Base-by-base conservation (phyloP, 768 basidiomycete species). In the Tricholoma sp. region DNA sequence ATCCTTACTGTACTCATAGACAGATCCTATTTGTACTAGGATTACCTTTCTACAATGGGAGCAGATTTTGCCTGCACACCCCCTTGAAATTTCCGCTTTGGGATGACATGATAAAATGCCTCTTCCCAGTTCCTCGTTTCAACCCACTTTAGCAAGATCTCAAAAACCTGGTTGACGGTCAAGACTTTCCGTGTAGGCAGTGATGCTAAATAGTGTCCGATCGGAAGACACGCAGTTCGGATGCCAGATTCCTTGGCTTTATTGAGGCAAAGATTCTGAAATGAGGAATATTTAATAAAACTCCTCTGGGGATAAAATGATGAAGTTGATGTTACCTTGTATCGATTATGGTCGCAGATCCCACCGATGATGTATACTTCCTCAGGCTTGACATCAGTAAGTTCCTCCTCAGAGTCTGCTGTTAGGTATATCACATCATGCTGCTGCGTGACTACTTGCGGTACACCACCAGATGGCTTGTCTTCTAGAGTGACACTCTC, bases 301-400 rank as follows among this genome's bases (percentile, higher is more conserved):
- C 16, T 37, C 35, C 24, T 45, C 4, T 35, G 34, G 41, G 45
- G 54, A 5, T 18, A 8, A 50, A 4, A 31, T 39, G 16, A 45
- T 57, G 49, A 51, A 49, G 12, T 59, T 59, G 27, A 45, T 49
- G 46, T 41, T 27, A 80, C 96, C 83, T 96, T 98, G 78, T 95
- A 91, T 43, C 96, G 89, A 73, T 99, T 99, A 67, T 89, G 91
- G 71, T 99, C 97, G 58, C 88, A 88, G 63, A 99, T 88, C 5
- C 95, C 96, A 47, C 96, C 96, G 53, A 99, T 94, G 63, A 99
- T 85, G 68, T 98, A 98, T 7, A 86, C 89, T 67, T 95, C 89
- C 43, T 86, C 85, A 55, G 91, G 85, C 55, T 79, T 84, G 55
- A 99, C 81, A 64, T 90, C 87, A n/a, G 78, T 74, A 43, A 99